Base-by-base conservation (phyloP, 345 rosid genomes). In the Acer yangbiense region DNA sequence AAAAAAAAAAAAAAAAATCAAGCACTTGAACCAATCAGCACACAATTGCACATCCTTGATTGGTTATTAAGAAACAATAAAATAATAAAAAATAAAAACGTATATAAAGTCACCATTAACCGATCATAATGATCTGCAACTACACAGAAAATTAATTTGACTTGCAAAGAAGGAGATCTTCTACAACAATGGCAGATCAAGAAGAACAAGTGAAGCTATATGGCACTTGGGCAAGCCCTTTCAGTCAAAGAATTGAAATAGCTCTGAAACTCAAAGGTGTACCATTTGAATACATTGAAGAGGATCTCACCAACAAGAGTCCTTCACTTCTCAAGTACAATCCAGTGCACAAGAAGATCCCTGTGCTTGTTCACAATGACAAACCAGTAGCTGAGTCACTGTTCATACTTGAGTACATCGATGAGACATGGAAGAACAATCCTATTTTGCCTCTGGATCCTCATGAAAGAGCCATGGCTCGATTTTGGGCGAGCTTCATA, bases 331-430 rank as follows among this genome's bases (percentile, higher is more conserved):
- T 88, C 1, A 62, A 82, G 14, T 77, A 78, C 60, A 83, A 86
- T 67, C 88, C 91, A 1, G 71, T 85, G 43, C 71, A 74, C 62
- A 83, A 85, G 81, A 86, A 86, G 67, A 73, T 86, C 4, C 88
- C 89, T 2, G 88, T 88, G 73, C 79, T 88, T 69, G 62, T 86
- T 9, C 89, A 86, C 83, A 85, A 82, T 7, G 88, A 81, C 9
- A 80, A 86, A 58, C 32, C 85, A 12, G 6, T 85, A 4, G 10
- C 63, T 2, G 88, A 88, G 79, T 88, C 89, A 18, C 71, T 58
- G 5, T 35, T 85, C 0, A 88, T 86, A 9, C 81, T 86, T 14
- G 85, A 88, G 12, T 88, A 86, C 73, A 85, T 86, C 73, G 88
- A 86, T 13, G 82, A 85, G 69, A 86, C 86, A 13, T 82, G 88